phyloP scores from a whole-genome alignment of 2,329 filamentous ascomycete genomes.

The Ustilaginoidea virens region DNA sequence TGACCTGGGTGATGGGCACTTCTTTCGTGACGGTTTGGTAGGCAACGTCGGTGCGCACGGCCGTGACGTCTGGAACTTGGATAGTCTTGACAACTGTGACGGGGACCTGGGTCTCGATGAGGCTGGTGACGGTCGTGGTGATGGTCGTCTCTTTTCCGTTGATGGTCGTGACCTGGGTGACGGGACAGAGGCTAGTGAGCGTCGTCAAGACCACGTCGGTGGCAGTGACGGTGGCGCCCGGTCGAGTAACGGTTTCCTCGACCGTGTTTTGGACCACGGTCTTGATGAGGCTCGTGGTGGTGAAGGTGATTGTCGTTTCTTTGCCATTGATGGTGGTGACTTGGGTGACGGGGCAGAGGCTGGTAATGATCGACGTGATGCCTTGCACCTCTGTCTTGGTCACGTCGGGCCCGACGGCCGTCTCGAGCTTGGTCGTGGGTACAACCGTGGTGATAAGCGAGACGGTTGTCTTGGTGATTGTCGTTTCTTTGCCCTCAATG shows the following conservation, averaged over 20 bases:
- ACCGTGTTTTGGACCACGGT: slow-evolving; percentile 17
- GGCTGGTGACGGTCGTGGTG: slow-evolving; percentile 21
- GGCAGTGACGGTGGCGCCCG: slow-evolving; percentile 5
- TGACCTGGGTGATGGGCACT: slow-evolving; percentile 15
- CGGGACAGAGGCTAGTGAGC: slow-evolving; percentile 19
- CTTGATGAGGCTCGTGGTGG: slow-evolving; percentile 22
- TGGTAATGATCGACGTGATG: slow-evolving; percentile 26
- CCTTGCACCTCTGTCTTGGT: slow-evolving; percentile 18
- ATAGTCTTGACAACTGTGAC: slow-evolving; percentile 17
- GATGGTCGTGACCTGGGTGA: slow-evolving; percentile 28
- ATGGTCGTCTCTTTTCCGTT: slow-evolving; percentile 21
- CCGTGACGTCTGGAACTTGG: slow-evolving; percentile 4
- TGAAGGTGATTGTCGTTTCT: slow-evolving; percentile 20
- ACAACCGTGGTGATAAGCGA: slow-evolving; percentile 12
- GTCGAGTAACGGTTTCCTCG: slow-evolving; percentile 10
- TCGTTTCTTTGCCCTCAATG: slow-evolving; percentile 8
- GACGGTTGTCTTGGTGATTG: slow-evolving; percentile 10
- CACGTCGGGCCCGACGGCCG: slow-evolving; percentile 14
- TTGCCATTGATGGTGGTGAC: slow-evolving; percentile 26
- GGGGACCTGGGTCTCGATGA: slow-evolving; percentile 16
- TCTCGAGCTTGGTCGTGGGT: slow-evolving; percentile 15
- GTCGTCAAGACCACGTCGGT: slow-evolving; percentile 20
- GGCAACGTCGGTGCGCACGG: slow-evolving; percentile 6
- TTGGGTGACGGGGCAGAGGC: slow-evolving; percentile 27
- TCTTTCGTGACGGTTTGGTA: slow-evolving; percentile 27